Percentiles rank a stretch among this genome's conserved stretches.
phyloP scores from a whole-genome alignment of 202 grass and related monocot genomes.

The Eragrostis tef region DNA sequence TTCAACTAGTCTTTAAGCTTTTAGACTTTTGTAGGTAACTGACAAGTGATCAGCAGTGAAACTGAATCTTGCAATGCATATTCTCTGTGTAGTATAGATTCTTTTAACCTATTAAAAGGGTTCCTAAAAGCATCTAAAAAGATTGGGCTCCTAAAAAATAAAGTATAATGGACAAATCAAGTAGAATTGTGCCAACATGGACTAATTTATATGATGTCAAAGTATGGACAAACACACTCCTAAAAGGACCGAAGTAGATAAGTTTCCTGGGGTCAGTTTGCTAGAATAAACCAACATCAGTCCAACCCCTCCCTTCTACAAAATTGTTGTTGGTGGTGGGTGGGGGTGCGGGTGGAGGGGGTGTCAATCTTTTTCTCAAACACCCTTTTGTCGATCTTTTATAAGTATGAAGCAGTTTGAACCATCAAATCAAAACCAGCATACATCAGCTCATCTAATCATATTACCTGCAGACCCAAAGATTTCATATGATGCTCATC shows the following conservation, averaged over 20 bases:
- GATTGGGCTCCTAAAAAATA: background rate
- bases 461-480: constrained; percentile 75
- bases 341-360: too few species aligned
- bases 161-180: constrained; percentile 1
- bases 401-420: background rate
- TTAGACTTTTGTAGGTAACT: constrained; percentile 1
- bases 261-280: too few species aligned
- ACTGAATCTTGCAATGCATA: constrained; percentile 4
- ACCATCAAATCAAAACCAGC: background rate
- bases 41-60: background rate
- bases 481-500: constrained; percentile 94
- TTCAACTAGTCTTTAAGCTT: background rate
- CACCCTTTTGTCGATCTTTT: background rate
- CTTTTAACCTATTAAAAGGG: too few species aligned
- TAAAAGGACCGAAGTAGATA: background rate
- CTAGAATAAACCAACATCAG: too few species aligned
- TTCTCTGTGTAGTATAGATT: too few species aligned
- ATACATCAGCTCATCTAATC: background rate
- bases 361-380: background rate
- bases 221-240: background rate
- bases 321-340: too few species aligned
- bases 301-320: too few species aligned
- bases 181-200: background rate
- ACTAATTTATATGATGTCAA: background rate
- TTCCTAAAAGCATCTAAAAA: constrained; percentile 7